phyloP scores from a whole-genome alignment of 2,329 filamentous ascomycete species.

The Exserohilum turcica region DNA sequence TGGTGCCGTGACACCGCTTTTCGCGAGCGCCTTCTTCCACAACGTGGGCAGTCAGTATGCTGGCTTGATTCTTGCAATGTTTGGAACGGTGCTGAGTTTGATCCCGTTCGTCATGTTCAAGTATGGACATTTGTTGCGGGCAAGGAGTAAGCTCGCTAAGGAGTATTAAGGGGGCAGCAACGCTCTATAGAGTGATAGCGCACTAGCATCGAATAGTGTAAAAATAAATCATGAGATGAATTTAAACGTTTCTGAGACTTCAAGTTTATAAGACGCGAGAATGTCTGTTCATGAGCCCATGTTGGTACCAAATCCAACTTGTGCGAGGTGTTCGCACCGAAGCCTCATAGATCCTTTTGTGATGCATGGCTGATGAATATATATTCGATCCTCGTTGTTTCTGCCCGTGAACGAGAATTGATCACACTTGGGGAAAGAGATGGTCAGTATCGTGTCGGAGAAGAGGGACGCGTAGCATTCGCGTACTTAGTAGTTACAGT shows the following conservation, averaged over 20 bases:
- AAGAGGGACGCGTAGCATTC: not conserved
- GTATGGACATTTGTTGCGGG: conserved; percentile 49
- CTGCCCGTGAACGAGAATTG: no score
- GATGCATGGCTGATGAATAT: no score
- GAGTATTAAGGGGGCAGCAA: conserved; percentile 20
- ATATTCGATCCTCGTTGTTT: no score
- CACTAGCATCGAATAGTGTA: not conserved
- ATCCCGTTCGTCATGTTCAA: conserved; percentile 54
- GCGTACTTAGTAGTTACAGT: no score
- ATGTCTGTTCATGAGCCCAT: not conserved
- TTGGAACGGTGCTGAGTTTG: conserved; percentile 51
- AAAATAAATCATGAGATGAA: not conserved
- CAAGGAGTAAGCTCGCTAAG: conserved; percentile 49
- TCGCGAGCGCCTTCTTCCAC: conserved; percentile 59
- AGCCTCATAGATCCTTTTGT: no score
- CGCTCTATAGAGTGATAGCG: not conserved
- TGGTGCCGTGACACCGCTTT: conserved; percentile 59
- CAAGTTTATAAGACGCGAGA: not conserved
- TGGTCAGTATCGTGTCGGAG: no score
- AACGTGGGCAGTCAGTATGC: conserved; percentile 60
- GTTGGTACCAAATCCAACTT: not conserved
- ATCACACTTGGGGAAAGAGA: no score
- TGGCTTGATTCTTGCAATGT: conserved; percentile 55
- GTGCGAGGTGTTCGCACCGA: no score
- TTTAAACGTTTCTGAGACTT: no score